These are phyloP conservation scores for Epithele typhae DNA, from an alignment of 768 basidiomycete genomes.

Conservation along the genomic window DNA sequence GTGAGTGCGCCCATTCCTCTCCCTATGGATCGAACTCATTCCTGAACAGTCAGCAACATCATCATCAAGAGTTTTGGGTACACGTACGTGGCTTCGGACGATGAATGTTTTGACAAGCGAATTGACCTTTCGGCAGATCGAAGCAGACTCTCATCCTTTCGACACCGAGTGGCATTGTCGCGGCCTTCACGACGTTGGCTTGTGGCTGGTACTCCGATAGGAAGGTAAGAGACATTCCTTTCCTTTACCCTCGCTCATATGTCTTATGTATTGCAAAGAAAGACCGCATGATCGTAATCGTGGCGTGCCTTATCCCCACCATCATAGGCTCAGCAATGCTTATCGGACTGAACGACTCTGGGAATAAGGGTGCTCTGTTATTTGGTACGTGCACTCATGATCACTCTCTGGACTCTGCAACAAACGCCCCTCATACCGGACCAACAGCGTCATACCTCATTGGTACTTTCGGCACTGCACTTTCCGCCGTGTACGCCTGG, in stretches of 20 bases:
- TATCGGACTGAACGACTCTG: constrained; percentile 47
- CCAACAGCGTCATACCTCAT: constrained; percentile 42
- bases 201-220: constrained; percentile 67
- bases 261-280: constrained; percentile 28
- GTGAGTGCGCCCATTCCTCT: constrained; percentile 31
- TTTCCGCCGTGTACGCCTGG: constrained; percentile 59
- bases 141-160: constrained; percentile 57
- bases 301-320: constrained; percentile 53
- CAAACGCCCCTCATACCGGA: background rate
- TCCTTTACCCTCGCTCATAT: background rate
- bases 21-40: background rate
- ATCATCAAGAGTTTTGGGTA: constrained; percentile 64
- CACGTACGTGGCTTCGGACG: too few relatives aligned
- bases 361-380: constrained; percentile 46
- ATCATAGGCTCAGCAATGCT: constrained; percentile 44
- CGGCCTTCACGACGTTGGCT: constrained; percentile 41
- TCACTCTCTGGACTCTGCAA: too few relatives aligned
- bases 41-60: constrained; percentile 49
- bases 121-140: constrained; percentile 32
- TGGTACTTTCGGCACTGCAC: constrained; percentile 54
- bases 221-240: constrained; percentile 35
- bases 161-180: constrained; percentile 47
- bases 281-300: constrained; percentile 58
- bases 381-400: constrained; percentile 40
- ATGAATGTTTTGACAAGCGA: background rate